Evolutionary conservation across 2,329 filamentous ascomycete genomes (phyloP), one percentile per base, ranked within the genome.

Genomic region (Verticillium longisporum): DNA sequence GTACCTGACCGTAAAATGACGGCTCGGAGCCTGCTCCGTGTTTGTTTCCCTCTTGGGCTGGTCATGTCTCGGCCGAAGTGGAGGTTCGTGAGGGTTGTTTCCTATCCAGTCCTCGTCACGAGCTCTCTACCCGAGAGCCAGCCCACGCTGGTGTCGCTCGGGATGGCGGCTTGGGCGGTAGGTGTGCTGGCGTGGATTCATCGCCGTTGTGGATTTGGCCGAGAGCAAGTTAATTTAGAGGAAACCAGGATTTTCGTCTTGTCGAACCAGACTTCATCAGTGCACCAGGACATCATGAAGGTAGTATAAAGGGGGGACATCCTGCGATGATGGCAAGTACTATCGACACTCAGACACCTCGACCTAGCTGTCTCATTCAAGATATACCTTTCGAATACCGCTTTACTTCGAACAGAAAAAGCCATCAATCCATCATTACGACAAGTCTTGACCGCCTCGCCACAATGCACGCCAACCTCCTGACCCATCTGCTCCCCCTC

Each of bases 401-500:
- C 26, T 26, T 26, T 26, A 26, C 26, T 21, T 50, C 41, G n/a
- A n/a, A n/a, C n/a, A n/a, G n/a, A n/a, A n/a, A n/a, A n/a, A n/a
- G n/a, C n/a, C n/a, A n/a, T n/a, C n/a, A n/a, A n/a, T n/a, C n/a
- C n/a, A n/a, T 11, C n/a, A 38, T 50, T 6, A 50, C 41, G 41
- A 26, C 3, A 26, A 13, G 26, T 3, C 26, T 26, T 26, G 26
- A 45, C 14, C 15, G 14, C 38, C 38, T 45, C 38, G 11, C n/a
- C 26, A 57, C 3, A 21, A 57, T 57, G 56, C 32, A 31, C 13
- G 7, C 57, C 50, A 33, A 57, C 70, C 6, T 71, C 15, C 60
- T 66, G 10, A n/a, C 66, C 57, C 53, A 65, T 57, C 63, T 68
- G 57, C 36, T 68, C 37, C 57, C 66, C 58, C 59, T 68, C 37